Conservation (phyloP, 2,329 filamentous ascomycete genomes). For the Periconia macrospinosa region DNA sequence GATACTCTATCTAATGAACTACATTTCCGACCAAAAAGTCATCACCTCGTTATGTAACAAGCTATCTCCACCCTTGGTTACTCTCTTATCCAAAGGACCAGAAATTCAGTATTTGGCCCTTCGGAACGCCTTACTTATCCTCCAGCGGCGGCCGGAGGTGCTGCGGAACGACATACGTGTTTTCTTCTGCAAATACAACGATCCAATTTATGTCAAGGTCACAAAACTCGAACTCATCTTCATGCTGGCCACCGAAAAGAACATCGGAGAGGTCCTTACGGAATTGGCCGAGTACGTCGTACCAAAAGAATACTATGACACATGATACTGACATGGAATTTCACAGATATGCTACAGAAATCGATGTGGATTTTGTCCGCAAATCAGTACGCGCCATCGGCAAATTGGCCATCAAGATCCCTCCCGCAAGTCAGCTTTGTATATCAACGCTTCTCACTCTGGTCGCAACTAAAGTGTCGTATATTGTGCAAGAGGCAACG, state of each 20-base stretch:
- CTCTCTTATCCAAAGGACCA: conserved; percentile 89
- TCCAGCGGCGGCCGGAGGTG: conserved; percentile 91
- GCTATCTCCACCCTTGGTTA: conserved; percentile 91
- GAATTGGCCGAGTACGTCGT: conserved; percentile 78
- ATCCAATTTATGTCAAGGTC: conserved; percentile 98
- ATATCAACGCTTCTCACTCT: conserved; percentile 92
- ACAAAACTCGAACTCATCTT: conserved; percentile 98
- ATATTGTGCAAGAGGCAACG: conserved; percentile 98
- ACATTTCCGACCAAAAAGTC: conserved; percentile 89
- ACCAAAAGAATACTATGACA: background rate
- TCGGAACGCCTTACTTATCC: conserved; percentile 87
- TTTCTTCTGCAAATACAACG: conserved; percentile 99
- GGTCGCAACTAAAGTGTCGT: conserved; percentile 96
- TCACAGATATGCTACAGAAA: conserved; percentile 81
- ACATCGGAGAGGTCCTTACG: conserved; percentile 92
- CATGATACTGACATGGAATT: conserved; percentile 12
- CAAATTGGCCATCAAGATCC: conserved; percentile 98
- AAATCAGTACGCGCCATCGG: conserved; percentile 97
- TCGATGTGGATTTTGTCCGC: conserved; percentile 97
- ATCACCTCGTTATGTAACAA: conserved; percentile 87
- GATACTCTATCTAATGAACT: conserved; percentile 97
- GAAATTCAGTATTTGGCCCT: conserved; percentile 98
- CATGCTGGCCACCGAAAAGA: conserved; percentile 94
- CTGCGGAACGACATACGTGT: conserved; percentile 95
- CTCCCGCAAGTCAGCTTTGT: conserved; percentile 85